These are phyloP conservation scores for Helenozyma rhizophorensis DNA, from an alignment of 805 yeast species.

Conservation along the genomic window DNA sequence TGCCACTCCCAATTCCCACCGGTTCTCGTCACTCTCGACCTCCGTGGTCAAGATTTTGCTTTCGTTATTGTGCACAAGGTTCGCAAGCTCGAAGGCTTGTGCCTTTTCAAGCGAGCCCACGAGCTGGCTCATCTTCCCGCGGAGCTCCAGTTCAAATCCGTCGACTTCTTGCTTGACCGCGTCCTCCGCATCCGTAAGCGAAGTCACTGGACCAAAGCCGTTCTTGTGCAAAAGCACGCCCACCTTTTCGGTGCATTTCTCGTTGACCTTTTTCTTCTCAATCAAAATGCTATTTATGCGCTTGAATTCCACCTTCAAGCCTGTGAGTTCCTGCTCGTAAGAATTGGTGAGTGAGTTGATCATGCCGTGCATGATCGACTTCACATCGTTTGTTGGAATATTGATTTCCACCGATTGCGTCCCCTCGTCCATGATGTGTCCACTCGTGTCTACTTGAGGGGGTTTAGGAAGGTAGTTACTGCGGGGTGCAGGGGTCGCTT, in stretches of 20 bases:
- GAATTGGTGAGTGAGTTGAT: slow-evolving; percentile 47
- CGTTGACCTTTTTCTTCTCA: slow-evolving; percentile 46
- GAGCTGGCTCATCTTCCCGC: slow-evolving; percentile 10
- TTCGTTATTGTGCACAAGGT: slow-evolving; percentile 36
- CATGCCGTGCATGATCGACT: slow-evolving; percentile 34
- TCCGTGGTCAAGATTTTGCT: slow-evolving; percentile 1
- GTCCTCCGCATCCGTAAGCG: slow-evolving; percentile 24
- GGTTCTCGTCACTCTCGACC: not conserved
- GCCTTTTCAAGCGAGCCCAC: slow-evolving; percentile 8
- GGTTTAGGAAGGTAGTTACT: slow-evolving; percentile 28
- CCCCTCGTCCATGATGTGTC: slow-evolving; percentile 17
- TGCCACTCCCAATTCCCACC: slow-evolving; percentile 14
- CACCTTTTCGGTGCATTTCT: slow-evolving; percentile 22
- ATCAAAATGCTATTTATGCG: slow-evolving; percentile 37
- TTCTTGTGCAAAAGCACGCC: slow-evolving; percentile 26
- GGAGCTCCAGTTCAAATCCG: slow-evolving; percentile 5
- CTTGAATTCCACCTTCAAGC: slow-evolving; percentile 24
- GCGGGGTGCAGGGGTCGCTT: slow-evolving; percentile 20
- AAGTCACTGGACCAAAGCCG: slow-evolving; percentile 23
- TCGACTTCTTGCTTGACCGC: slow-evolving; percentile 17
- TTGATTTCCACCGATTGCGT: slow-evolving; percentile 14
- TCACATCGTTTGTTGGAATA: slow-evolving; percentile 30
- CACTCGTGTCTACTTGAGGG: slow-evolving; percentile 30
- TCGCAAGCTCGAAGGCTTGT: slow-evolving; percentile 44
- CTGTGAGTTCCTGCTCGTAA: slow-evolving; percentile 51